Conservation (phyloP, 2,329 filamentous ascomycete species). For the Penicillium brasilianum region DNA sequence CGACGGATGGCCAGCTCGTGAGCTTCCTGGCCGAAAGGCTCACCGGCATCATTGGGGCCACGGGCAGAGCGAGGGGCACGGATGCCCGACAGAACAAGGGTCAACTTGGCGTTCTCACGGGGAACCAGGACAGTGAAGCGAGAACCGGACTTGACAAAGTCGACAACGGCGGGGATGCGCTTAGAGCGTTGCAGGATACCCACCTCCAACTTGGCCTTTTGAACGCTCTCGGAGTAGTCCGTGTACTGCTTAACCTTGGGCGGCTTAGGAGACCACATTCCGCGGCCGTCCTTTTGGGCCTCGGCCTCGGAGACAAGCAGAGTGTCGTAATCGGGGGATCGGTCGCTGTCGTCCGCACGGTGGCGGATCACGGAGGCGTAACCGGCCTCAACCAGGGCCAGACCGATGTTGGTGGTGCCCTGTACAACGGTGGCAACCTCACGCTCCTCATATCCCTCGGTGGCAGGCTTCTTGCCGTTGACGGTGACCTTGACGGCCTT, state of each 20-base stretch:
- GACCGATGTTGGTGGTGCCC: conserved; percentile 83
- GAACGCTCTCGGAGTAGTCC: conserved; percentile 88
- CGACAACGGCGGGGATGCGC: conserved; percentile 89
- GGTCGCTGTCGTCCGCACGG: conserved; percentile 90
- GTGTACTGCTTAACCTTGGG: conserved; percentile 80
- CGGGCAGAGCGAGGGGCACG: conserved; percentile 86
- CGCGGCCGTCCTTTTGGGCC: conserved; percentile 86
- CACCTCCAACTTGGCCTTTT: conserved; percentile 94
- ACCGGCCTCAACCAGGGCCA: conserved; percentile 86
- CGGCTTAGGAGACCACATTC: conserved; percentile 92
- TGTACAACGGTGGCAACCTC: conserved; percentile 89
- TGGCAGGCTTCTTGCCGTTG: conserved; percentile 88
- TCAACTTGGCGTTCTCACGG: conserved; percentile 91
- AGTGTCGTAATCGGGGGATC: conserved; percentile 87
- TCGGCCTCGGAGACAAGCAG: conserved; percentile 52
- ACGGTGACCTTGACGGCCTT: conserved; percentile 91
- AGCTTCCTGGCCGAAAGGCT: conserved; percentile 94
- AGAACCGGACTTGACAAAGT: conserved; percentile 97
- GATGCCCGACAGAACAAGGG: conserved; percentile 91
- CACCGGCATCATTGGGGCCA: conserved; percentile 77
- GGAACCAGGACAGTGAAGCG: conserved; percentile 91
- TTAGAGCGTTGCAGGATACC: conserved; percentile 87
- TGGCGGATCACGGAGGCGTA: conserved; percentile 95
- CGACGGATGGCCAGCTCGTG: conserved; percentile 87
- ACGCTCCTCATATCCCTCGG: conserved; percentile 88